Conservation (phyloP, 129 eudicot genomes). For the Flaveria sonorensis region DNA sequence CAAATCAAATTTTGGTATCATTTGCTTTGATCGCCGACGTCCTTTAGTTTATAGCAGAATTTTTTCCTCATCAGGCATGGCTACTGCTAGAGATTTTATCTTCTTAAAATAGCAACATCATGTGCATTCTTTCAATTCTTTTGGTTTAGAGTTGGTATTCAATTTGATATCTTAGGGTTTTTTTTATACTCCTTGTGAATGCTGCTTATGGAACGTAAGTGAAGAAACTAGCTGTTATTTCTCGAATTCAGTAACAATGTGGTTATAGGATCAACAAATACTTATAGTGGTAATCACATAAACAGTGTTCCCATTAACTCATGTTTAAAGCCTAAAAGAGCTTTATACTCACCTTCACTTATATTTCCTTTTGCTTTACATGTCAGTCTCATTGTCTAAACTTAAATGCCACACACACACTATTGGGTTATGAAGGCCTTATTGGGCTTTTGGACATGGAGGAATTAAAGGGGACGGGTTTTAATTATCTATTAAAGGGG, state of each 20-base stretch:
- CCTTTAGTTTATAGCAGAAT: background rate
- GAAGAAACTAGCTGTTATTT: background rate
- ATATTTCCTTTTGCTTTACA: too few relatives aligned
- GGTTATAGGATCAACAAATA: background rate
- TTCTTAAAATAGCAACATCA: background rate
- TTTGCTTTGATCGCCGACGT: background rate
- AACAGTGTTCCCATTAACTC: background rate
- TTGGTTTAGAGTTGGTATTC: background rate
- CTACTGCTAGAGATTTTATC: background rate
- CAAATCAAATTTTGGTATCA: background rate
- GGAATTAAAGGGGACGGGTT: too few relatives aligned
- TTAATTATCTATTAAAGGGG: too few relatives aligned
- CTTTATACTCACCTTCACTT: too few relatives aligned
- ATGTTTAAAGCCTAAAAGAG: background rate
- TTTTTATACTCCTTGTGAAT: background rate
- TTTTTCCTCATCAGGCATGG: background rate
- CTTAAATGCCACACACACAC: too few relatives aligned
- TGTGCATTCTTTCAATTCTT: background rate
- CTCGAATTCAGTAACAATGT: background rate
- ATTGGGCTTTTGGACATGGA: too few relatives aligned
- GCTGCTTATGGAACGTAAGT: slow-evolving; percentile 12
- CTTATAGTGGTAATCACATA: background rate
- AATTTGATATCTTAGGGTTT: background rate
- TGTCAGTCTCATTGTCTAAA: too few relatives aligned
- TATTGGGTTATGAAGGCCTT: too few relatives aligned